These are phyloP conservation scores for Niveomyces coronatus DNA, from an alignment of 2,329 filamentous ascomycete genomes.

Conservation along the genomic window DNA sequence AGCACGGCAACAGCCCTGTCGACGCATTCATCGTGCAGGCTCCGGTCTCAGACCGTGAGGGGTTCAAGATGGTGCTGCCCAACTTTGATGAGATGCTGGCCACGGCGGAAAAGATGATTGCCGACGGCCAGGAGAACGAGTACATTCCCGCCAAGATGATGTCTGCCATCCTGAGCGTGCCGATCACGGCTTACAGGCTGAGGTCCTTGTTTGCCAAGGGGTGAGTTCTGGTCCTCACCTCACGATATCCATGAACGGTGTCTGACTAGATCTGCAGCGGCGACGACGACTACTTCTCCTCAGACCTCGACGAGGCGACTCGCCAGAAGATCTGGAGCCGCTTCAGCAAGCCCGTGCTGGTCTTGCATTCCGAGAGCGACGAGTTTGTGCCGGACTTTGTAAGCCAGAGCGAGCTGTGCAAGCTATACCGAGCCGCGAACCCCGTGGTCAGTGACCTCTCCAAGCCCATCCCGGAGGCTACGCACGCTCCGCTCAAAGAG, in stretches of 20 bases:
- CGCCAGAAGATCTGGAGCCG: slow-evolving; percentile 55
- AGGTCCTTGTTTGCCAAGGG: slow-evolving; percentile 38
- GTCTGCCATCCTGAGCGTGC: slow-evolving; percentile 29
- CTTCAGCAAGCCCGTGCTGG: slow-evolving; percentile 49
- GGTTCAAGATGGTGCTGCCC: slow-evolving; percentile 35
- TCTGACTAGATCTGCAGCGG: slow-evolving; percentile 38
- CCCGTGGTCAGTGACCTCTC: slow-evolving; percentile 39
- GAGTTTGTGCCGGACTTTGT: slow-evolving; percentile 50
- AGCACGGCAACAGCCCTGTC: slow-evolving; percentile 39
- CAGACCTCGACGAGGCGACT: slow-evolving; percentile 51
- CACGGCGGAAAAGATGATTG: slow-evolving; percentile 44
- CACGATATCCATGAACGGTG: background rate
- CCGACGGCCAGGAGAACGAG: slow-evolving; percentile 41
- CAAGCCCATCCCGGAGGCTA: slow-evolving; percentile 41
- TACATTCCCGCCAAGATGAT: slow-evolving; percentile 40
- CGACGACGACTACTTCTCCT: slow-evolving; percentile 84
- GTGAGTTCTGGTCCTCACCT: slow-evolving; percentile 25
- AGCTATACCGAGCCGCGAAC: slow-evolving; percentile 42
- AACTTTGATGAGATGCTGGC: slow-evolving; percentile 36
- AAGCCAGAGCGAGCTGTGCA: slow-evolving; percentile 47
- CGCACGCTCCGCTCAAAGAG: slow-evolving; percentile 37
- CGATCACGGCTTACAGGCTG: slow-evolving; percentile 43
- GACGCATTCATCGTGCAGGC: slow-evolving; percentile 75
- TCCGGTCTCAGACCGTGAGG: slow-evolving; percentile 68
- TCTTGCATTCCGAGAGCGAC: slow-evolving; percentile 56